Base-by-base conservation (phyloP, 208 protist genomes). In the Naegleria fowleri region DNA sequence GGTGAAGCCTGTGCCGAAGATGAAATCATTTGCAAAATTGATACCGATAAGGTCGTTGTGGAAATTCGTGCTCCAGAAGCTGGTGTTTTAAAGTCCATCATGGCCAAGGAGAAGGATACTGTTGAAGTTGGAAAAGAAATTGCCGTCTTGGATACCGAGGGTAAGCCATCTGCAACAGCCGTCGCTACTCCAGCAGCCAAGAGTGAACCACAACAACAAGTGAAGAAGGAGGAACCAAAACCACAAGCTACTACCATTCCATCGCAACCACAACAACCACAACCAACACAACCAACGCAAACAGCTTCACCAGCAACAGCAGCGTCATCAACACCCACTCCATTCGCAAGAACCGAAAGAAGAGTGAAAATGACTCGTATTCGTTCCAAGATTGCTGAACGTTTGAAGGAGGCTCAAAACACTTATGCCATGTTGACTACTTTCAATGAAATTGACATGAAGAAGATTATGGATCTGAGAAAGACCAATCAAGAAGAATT, bases 401-500 rank as follows among this genome's bases (percentile, higher is more conserved):
- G 98, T 83, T 96, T 99, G 67, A 99, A 99, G 96, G 97, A 98
- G 19, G 96, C 98, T 76, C 99, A 99, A 95, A 99, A 99, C 94
- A 99, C 98, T 22, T 96, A 95, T 86, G 99, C 99, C 4, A 98
- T 98, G 97, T 96, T 99, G 58, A 99, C 99, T 33, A 99, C 99
- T 43, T 99, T 99, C 95, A 99, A 99, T 92, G 98, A 99, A 94
- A 97, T 99, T 92, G 98, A 99, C 94, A 98, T 98, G 97, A 97
- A 95, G 29, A 95, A 95, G 16, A 94, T 99, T 22, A 98, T 99
- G 51, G 92, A 97, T 91, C 85, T 99, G 92, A 96, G 99, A 84
- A 96, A 97, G 76, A 96, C 97, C 92, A 98, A 99, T 97, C 99
- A 99, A 94, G 98, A 99, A 85, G 96, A 96, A 39, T 99, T 99